A percentile compares a stretch with the other conserved stretches of the same genome.
Evolutionary conservation across 2,329 filamentous ascomycete genomes (phyloP).

Genomic region (Basipetospora chlamydospora): DNA sequence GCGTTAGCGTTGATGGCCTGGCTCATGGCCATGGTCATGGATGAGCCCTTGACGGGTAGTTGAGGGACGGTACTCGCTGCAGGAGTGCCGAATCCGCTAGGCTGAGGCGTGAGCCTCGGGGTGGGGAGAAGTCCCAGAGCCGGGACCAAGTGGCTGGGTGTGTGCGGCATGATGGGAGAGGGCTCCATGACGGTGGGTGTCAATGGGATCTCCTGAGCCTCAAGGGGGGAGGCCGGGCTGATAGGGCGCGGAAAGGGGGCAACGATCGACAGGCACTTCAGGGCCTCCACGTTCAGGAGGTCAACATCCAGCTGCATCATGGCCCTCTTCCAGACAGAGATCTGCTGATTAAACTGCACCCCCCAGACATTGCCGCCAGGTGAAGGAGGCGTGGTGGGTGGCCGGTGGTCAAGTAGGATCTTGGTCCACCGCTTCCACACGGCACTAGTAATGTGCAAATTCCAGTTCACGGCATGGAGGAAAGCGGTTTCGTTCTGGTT

Average conservation of each 20-base stretch:
- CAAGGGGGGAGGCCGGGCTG: constrained; percentile 4
- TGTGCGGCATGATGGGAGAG: constrained; percentile 24
- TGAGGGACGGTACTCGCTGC: constrained; percentile 39
- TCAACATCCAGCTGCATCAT: constrained; percentile 42
- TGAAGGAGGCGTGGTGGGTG: constrained; percentile 44
- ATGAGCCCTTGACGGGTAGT: constrained; percentile 32
- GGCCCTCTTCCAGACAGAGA: constrained; percentile 35
- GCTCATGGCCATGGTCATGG: constrained; percentile 47
- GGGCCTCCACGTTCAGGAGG: constrained; percentile 41
- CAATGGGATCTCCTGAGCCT: constrained; percentile 1
- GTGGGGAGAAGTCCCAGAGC: constrained; percentile 42
- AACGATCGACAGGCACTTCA: constrained; percentile 13
- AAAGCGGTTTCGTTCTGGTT: constrained; percentile 95
- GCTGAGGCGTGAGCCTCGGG: constrained; percentile 42
- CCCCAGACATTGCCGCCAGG: constrained; percentile 21
- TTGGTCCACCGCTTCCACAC: constrained; percentile 90
- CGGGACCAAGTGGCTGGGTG: constrained; percentile 32
- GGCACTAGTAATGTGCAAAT: constrained; percentile 79
- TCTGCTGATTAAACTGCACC: constrained; percentile 3
- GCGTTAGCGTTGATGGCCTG: constrained; percentile 33
- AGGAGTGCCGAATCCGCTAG: constrained; percentile 43
- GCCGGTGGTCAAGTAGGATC: constrained; percentile 74
- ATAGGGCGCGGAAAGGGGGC: constrained; percentile 2
- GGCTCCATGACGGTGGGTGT: constrained; percentile 34
- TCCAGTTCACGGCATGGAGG: constrained; percentile 80